A percentile compares a stretch with the other conserved stretches of the same genome.
These are phyloP conservation scores for Neurospora sp. DNA, from an alignment of 2,329 filamentous ascomycete species.

Conservation along the genomic window DNA sequence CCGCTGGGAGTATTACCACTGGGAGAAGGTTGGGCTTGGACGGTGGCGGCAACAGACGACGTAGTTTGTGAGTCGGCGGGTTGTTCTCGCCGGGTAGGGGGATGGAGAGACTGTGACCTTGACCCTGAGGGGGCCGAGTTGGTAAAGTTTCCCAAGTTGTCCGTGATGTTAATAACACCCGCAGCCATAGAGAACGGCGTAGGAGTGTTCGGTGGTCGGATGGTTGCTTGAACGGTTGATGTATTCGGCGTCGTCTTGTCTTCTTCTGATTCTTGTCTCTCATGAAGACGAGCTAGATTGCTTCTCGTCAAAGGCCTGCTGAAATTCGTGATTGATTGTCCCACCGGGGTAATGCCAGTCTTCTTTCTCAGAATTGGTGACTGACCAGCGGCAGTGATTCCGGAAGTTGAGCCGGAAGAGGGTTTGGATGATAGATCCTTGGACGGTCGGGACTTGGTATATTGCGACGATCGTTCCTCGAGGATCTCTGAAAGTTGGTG, in stretches of 20 bases:
- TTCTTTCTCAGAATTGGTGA: not conserved
- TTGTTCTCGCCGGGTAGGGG: too few relatives aligned
- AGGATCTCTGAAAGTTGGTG: not conserved
- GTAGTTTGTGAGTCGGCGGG: not conserved
- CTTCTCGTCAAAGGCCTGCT: not conserved
- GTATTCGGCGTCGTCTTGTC: not conserved
- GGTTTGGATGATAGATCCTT: not conserved
- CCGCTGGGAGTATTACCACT: not conserved
- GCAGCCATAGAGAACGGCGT: not conserved
- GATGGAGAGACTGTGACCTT: not conserved
- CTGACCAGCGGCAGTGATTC: not conserved
- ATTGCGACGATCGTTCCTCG: not conserved
- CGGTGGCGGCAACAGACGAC: not conserved
- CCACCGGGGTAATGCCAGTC: not conserved
- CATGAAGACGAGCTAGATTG: not conserved
- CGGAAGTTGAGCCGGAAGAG: not conserved
- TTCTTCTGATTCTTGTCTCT: accelerated
- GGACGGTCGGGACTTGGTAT: not conserved
- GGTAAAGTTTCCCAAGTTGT: not conserved
- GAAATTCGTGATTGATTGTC: not conserved
- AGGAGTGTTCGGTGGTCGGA: not conserved
- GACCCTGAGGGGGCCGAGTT: not conserved
- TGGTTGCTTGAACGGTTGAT: not conserved
- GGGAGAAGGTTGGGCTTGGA: not conserved
- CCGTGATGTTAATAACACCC: not conserved